A percentile compares a stretch with the other conserved stretches of the same genome.
Evolutionary conservation across 495 filamentous ascomycete species (phyloP).

Genomic region (Neurospora sp.): DNA sequence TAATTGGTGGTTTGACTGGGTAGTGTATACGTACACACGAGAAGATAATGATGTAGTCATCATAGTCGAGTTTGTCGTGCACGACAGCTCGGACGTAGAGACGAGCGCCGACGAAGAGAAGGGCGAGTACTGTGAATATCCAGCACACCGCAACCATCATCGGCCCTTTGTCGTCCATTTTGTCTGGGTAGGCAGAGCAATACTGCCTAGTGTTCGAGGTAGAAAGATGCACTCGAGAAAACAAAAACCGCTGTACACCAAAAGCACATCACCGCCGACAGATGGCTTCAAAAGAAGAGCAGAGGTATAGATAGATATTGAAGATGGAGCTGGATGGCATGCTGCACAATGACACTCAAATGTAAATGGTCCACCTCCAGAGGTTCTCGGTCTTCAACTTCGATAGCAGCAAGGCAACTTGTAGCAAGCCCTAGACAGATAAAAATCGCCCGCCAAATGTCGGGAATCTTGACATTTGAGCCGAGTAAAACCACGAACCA

Average conservation of each 20-base stretch:
- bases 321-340: not conserved
- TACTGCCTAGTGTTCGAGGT: too few relatives aligned
- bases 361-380: not conserved
- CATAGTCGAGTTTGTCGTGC: conserved; percentile 2
- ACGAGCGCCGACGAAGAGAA: conserved; percentile 12
- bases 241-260: not conserved
- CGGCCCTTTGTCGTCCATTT: conserved; percentile 3
- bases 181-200: not conserved
- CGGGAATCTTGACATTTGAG: not conserved
- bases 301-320: not conserved
- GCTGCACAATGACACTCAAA: not conserved
- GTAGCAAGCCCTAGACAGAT: not conserved
- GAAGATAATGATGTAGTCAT: conserved; percentile 6
- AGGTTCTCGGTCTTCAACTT: not conserved
- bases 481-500: not conserved
- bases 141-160: conserved; percentile 8
- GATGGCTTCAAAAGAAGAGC: not conserved
- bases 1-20: not conserved
- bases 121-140: conserved; percentile 5
- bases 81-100: conserved; percentile 12
- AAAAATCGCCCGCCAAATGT: not conserved
- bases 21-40: not conserved
- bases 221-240: not conserved
- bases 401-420: not conserved
- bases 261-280: not conserved